These are phyloP conservation scores for Fomitopsis betulina DNA, from an alignment of 1,284 basidiomycete genomes.

Conservation along the genomic window DNA sequence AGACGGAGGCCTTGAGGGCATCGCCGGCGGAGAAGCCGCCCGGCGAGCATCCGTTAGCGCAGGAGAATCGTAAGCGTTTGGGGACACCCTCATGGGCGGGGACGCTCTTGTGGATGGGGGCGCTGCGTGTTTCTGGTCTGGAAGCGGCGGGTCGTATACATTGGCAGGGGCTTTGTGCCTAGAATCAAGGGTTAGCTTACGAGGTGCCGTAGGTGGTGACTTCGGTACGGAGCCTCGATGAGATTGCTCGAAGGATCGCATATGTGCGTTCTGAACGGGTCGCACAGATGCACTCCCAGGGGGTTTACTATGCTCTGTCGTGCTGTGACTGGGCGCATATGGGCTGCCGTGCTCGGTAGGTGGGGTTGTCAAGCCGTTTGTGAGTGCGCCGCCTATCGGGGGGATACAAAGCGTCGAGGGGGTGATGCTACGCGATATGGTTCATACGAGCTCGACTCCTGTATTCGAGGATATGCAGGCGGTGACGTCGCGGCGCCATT, in stretches of 20 bases:
- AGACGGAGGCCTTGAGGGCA: conserved; percentile 1
- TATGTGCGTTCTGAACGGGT: conserved; percentile 13
- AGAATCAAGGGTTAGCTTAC: not conserved
- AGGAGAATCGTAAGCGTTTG: not conserved
- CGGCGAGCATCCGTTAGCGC: not conserved
- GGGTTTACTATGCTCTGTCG: conserved; percentile 20
- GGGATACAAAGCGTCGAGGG: not conserved
- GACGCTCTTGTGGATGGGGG: not conserved
- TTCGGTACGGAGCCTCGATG: conserved; percentile 5
- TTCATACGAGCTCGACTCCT: not conserved
- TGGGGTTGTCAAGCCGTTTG: not conserved
- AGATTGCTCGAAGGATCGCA: conserved; percentile 8
- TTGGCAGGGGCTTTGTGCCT: not conserved
- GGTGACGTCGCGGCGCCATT: not conserved
- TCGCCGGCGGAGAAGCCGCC: conserved; percentile 3
- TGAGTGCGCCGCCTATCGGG: not conserved
- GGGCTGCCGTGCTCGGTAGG: not conserved
- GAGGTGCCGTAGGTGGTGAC: not conserved
- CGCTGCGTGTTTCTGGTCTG: not conserved
- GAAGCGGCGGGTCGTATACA: not conserved
- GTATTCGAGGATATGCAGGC: no score
- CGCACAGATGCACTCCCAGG: conserved; percentile 21
- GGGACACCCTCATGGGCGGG: not conserved
- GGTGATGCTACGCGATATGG: not conserved
- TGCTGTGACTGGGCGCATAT: conserved; percentile 5